These are phyloP conservation scores for Phyllosticta paracitricarpa DNA, from an alignment of 2,329 filamentous ascomycete genomes.

Conservation along the genomic window DNA sequence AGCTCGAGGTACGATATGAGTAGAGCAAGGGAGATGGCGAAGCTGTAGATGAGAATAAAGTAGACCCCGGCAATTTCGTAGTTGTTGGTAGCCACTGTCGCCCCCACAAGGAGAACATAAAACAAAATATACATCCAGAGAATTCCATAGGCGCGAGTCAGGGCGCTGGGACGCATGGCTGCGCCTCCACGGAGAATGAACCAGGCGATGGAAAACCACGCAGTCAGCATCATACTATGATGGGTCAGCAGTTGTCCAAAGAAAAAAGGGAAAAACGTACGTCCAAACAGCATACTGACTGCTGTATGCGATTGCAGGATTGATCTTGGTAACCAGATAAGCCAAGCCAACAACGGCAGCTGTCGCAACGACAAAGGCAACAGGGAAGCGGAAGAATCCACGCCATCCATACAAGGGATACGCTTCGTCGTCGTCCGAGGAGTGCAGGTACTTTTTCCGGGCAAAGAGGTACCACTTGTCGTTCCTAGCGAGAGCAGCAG, in stretches of 20 bases:
- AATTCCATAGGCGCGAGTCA: conserved; percentile 70
- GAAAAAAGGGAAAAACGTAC: conserved; percentile 14
- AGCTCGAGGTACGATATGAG: conserved; percentile 71
- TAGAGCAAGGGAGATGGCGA: conserved; percentile 62
- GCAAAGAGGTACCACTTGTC: conserved; percentile 89
- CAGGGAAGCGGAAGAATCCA: conserved; percentile 75
- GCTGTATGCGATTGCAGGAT: conserved; percentile 85
- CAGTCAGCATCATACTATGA: conserved; percentile 63
- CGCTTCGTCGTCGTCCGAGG: conserved; percentile 47
- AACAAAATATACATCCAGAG: conserved; percentile 74
- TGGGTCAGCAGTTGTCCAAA: not conserved
- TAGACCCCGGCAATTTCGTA: conserved; percentile 68
- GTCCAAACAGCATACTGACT: conserved; percentile 77
- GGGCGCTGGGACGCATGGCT: conserved; percentile 71
- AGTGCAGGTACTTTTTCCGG: conserved; percentile 51
- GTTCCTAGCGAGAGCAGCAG: conserved; percentile 55
- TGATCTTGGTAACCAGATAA: conserved; percentile 69
- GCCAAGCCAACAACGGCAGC: conserved; percentile 62
- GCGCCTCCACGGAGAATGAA: conserved; percentile 69
- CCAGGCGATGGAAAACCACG: conserved; percentile 77
- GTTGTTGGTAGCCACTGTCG: conserved; percentile 68
- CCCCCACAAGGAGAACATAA: conserved; percentile 62
- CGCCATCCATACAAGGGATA: conserved; percentile 64
- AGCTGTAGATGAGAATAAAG: conserved; percentile 69
- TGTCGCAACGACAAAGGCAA: conserved; percentile 60